Percentiles rank a stretch among this genome's conserved stretches.
phyloP scores from a whole-genome alignment of 2,329 filamentous ascomycete genomes.

The Sodiomyces alkalinus region DNA sequence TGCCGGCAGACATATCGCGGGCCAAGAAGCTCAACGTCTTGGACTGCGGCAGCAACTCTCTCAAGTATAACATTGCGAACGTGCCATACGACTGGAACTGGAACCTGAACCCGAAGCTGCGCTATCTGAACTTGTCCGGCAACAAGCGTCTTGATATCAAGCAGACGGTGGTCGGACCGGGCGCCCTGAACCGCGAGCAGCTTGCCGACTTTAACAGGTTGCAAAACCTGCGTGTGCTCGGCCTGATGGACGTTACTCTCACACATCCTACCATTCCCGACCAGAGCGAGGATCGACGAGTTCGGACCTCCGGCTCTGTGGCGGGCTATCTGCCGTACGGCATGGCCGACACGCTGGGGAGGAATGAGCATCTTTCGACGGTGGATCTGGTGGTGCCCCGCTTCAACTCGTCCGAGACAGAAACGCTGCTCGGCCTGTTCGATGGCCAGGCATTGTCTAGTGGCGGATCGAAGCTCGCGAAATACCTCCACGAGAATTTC shows the following conservation, averaged over 20 bases:
- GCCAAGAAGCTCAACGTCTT: conserved; percentile 83
- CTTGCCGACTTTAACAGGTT: conserved; percentile 84
- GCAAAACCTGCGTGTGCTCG: conserved; percentile 69
- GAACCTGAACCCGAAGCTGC: conserved; percentile 93
- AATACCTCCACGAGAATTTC: conserved; percentile 94
- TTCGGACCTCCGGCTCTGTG: conserved; percentile 89
- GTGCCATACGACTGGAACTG: conserved; percentile 99
- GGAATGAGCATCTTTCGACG: conserved; percentile 86
- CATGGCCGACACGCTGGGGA: conserved; percentile 91
- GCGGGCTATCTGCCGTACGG: conserved; percentile 87
- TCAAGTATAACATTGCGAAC: conserved; percentile 98
- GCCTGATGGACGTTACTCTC: conserved; percentile 94
- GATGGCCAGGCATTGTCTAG: conserved; percentile 83
- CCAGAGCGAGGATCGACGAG: conserved; percentile 85
- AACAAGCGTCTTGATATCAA: conserved; percentile 94
- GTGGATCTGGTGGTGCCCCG: conserved; percentile 90
- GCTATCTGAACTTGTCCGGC: conserved; percentile 89
- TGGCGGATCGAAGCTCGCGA: conserved; percentile 88
- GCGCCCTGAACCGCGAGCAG: conserved; percentile 45
- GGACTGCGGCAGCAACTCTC: conserved; percentile 84
- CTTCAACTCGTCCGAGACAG: conserved; percentile 78
- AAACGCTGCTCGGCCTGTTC: conserved; percentile 87
- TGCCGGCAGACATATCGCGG: conserved; percentile 89
- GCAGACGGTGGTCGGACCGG: conserved; percentile 39
- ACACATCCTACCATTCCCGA: conserved; percentile 89